Percentiles rank a stretch among this genome's conserved stretches.
Evolutionary conservation across 2,329 filamentous ascomycete genomes (phyloP).

Genomic region (Plectosphaerella cucumerina): DNA sequence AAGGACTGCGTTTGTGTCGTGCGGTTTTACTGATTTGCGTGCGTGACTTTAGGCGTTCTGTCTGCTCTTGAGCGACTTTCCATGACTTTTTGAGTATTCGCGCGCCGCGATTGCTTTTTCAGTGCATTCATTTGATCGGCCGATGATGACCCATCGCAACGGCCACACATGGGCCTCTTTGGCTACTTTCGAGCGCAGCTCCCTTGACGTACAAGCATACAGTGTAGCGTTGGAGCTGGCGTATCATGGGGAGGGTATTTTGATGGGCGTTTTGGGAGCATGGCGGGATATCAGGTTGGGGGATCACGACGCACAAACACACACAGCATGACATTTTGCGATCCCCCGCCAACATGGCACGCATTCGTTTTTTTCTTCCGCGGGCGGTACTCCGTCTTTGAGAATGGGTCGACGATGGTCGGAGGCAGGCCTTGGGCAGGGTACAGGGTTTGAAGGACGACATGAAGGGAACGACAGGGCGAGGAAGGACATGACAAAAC

Average conservation of each 20-base stretch:
- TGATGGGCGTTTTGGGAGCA: not conserved
- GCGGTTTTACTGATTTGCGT: not conserved
- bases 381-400: not conserved
- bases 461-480: no score
- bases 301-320: not conserved
- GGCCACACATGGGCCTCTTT: not conserved
- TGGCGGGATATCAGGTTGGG: not conserved
- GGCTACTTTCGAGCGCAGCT: no score
- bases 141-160: not conserved
- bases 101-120: not conserved
- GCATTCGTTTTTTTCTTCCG: not conserved
- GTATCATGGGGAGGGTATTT: no score
- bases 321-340: no score
- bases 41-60: not conserved
- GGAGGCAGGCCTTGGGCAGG: no score
- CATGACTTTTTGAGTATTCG: not conserved
- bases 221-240: no score
- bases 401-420: no score
- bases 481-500: no score
- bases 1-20: not conserved
- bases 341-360: not conserved
- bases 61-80: slow-evolving; percentile 2
- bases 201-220: no score
- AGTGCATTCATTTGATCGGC: no score
- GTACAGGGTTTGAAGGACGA: no score